phyloP scores from a whole-genome alignment of 331 rosid genomes.

The Phaseolus coccineus region DNA sequence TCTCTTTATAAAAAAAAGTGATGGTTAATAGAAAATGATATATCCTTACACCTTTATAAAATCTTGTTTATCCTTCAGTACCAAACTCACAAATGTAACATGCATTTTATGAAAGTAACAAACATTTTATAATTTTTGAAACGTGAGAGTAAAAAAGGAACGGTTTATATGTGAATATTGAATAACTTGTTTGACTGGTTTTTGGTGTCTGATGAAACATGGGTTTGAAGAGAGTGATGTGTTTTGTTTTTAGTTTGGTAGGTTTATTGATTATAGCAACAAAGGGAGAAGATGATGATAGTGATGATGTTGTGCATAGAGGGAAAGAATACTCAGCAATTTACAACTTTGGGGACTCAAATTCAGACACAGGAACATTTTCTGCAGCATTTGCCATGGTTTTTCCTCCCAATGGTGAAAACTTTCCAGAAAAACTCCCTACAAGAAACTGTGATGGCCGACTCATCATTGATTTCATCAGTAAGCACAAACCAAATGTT shows the following conservation, averaged over 20 bases:
- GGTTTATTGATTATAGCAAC: background rate
- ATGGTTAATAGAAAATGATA: too few species aligned
- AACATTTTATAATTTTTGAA: background rate
- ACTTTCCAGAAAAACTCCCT: conserved; percentile 60
- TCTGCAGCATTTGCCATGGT: conserved; percentile 55
- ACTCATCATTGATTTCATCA: conserved; percentile 66
- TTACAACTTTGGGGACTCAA: conserved; percentile 83
- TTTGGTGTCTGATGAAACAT: background rate
- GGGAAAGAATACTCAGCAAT: conserved; percentile 52
- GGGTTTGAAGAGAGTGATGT: background rate
- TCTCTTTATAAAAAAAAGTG: too few species aligned
- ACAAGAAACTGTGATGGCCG: conserved; percentile 75
- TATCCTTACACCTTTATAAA: too few species aligned
- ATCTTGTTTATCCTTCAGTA: too few species aligned
- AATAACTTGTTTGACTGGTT: background rate
- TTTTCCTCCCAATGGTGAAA: conserved; percentile 70
- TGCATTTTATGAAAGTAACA: background rate
- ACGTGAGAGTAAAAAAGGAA: background rate
- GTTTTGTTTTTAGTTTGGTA: background rate
- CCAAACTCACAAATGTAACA: background rate
- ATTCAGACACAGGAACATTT: conserved; percentile 75
- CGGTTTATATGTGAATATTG: background rate
- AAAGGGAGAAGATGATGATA: background rate
- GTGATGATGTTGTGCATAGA: background rate
- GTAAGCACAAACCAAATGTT: conserved; percentile 45